Base-by-base conservation (phyloP, 176 grass and related monocot genomes). In the Aegilops bicornis region DNA sequence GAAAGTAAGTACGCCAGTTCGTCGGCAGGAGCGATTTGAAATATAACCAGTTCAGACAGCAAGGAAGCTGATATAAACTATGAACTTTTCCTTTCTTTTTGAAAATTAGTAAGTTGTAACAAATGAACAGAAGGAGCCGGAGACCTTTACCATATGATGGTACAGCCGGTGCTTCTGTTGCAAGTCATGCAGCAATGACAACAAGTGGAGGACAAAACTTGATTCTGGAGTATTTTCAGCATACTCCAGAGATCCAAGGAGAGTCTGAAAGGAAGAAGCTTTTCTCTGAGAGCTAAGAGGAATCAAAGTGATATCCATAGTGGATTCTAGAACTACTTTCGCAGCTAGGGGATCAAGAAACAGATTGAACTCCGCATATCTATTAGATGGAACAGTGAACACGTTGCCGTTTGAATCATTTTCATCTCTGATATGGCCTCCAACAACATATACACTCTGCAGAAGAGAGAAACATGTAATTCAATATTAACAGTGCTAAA, bases 331-430 rank as follows among this genome's bases (percentile, higher is more conserved):
- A 23, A 98, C 93, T 64, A 58, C 86, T 86, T 82, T 95, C 7
- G 86, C 87, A 52, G 96, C 90, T 71, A 90, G 64, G 47, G 90
- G 91, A 91, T 98, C 96, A 75, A 98, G 91, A 89, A 89, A 98
- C 71, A 94, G 82, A 82, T 95, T 95, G 23, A 95, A 92, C 13
- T 95, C 96, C 0, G 93, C 83, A 68, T 92, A 93, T 61, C 81
- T 87, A 64, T 95, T 98, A 67, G 88, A 69, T 12, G 81, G 87
- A 74, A 98, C 79, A 14, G 89, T 91, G 67, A 95, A 92, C 70
- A 98, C 58, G 64, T 98, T 95, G 84, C 96, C 91, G 29, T 64
- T 89, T 12, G 82, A 86, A 85, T 70, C 82, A 33, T 60, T 72
- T 67, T 72, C 87, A 83, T 94, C 89, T 67, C 33, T 79, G 67